Evolutionary conservation across 139 green algal genomes (phyloP).

Genomic region (Edaphochlamys debaryana): DNA sequence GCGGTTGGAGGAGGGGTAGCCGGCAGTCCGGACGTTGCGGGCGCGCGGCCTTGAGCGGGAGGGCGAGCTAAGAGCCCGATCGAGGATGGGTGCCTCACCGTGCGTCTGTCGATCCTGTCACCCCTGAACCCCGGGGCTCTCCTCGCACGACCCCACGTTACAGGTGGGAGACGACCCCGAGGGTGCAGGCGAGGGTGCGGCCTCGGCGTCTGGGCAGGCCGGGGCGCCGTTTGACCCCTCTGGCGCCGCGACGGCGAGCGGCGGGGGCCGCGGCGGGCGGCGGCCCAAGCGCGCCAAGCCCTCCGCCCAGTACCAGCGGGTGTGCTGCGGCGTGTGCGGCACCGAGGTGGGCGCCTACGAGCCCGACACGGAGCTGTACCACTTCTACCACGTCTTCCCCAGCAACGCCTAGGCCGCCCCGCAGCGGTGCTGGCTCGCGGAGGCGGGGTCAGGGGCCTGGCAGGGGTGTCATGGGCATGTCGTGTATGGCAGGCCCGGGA

Average conservation of each 20-base stretch:
- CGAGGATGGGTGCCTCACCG: no score
- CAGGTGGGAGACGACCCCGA: neutral
- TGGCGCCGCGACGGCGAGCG: neutral
- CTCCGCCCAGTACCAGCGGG: constrained; percentile 22
- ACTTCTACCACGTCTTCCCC: constrained; percentile 69
- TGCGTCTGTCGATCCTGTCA: no score
- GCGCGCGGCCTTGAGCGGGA: no score
- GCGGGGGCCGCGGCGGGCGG: neutral
- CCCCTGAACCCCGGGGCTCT: no score
- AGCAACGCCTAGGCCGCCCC: constrained; percentile 34
- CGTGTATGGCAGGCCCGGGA: no score
- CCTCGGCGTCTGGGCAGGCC: neutral
- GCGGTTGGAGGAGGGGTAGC: constrained; percentile 1
- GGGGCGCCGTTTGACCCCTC: neutral
- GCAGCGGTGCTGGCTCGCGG: no score
- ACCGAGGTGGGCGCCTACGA: constrained; percentile 58
- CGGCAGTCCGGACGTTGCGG: neutral
- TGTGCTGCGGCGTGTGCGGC: constrained; percentile 59
- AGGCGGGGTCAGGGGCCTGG: no score
- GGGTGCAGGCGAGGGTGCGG: no score
- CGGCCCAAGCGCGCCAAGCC: constrained; percentile 24
- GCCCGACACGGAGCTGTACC: constrained; percentile 53
- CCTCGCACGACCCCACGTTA: no score
- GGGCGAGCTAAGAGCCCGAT: no score
- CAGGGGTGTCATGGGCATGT: no score